Evolutionary conservation across 2,329 filamentous ascomycete genomes (phyloP), one percentile per base, ranked within the genome.

Genomic region (Lecanicillium sp.): DNA sequence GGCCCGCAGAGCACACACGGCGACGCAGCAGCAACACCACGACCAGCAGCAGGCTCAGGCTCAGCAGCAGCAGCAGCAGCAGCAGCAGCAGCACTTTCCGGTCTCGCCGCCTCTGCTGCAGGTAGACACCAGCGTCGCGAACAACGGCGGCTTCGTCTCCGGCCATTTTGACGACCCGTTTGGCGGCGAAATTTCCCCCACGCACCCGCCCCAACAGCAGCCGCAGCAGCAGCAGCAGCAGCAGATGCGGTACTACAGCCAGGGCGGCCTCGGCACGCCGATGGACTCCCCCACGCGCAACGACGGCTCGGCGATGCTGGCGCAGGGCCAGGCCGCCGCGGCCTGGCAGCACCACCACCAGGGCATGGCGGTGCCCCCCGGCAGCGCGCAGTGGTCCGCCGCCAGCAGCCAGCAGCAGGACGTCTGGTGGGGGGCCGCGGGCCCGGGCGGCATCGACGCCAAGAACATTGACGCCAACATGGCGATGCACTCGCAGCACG

Each of bases 131-230:
- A 58, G 56, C 42, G 47, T 52, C 49, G 53, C 51, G 47, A 57
- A 42, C 44, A 23, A 17, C 27, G 12, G 49, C 40, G 8, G 50
- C 41, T 70, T 70, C 51, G 58, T 67, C 17, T 60, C 63, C 38
- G 67, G 67, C 19, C 62, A 57, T 49, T 63, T 59, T 38, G 67
- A 70, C 26, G 67, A 70, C 45, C 67, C 67, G 1, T 70, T 70
- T 54, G 54, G 51, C 44, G 66, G 67, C 32, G 55, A 58, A 23
- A 51, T 62, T 4, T 53, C 59, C 12, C 56, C 59, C n/a, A 55
- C 48, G n/a, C 54, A 49, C 27, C 49, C 32, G 44, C 52, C 49
- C 46, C 56, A 29, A 29, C 54, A 55, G 20, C 52, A 44, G 29
- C 49, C 27, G 46, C 52, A 46, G 45, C 56, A 27, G 32, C 54